Evolutionary conservation across 495 filamentous ascomycete species (phyloP).

Genomic region (Chaetomidium leptoderma): DNA sequence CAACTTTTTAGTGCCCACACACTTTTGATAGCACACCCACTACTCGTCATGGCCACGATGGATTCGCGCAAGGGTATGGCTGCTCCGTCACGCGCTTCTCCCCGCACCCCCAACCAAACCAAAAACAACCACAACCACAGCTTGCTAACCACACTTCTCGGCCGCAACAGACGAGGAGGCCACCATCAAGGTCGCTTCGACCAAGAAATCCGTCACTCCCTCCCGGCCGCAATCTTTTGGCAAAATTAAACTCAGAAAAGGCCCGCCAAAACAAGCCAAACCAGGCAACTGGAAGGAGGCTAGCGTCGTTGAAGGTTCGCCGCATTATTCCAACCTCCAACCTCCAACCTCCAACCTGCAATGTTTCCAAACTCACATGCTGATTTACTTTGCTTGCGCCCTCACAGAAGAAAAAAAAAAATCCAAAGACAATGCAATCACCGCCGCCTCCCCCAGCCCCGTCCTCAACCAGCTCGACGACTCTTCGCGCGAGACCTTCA

Average conservation of each 20-base stretch:
- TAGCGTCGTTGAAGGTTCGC: slow-evolving; percentile 52
- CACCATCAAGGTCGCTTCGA: slow-evolving; percentile 54
- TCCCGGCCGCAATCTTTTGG: slow-evolving; percentile 32
- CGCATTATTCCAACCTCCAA: no score
- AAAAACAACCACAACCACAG: no score
- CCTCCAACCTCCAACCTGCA: no score
- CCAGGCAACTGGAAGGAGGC: slow-evolving; percentile 55
- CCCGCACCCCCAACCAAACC: background rate
- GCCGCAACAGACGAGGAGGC: slow-evolving; percentile 43
- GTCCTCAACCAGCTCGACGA: slow-evolving; percentile 72
- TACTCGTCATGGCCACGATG: slow-evolving; percentile 24
- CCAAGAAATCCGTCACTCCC: slow-evolving; percentile 49
- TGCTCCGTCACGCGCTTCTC: background rate
- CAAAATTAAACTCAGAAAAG: slow-evolving; percentile 67
- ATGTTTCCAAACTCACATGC: no score
- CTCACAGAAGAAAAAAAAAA: slow-evolving; percentile 44
- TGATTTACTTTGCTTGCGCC: no score
- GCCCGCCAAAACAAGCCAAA: slow-evolving; percentile 52
- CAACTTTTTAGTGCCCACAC: slow-evolving; percentile 1
- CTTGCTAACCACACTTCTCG: background rate
- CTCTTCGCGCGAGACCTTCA: slow-evolving; percentile 63
- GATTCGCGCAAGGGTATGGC: slow-evolving; percentile 34
- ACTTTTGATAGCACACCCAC: slow-evolving; percentile 15
- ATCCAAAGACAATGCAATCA: slow-evolving; percentile 38
- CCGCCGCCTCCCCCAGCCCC: slow-evolving; percentile 44